Evolutionary conservation across 306 rosid species (phyloP), one percentile per base, ranked within the genome.

Genomic region (Vicia faba): DNA sequence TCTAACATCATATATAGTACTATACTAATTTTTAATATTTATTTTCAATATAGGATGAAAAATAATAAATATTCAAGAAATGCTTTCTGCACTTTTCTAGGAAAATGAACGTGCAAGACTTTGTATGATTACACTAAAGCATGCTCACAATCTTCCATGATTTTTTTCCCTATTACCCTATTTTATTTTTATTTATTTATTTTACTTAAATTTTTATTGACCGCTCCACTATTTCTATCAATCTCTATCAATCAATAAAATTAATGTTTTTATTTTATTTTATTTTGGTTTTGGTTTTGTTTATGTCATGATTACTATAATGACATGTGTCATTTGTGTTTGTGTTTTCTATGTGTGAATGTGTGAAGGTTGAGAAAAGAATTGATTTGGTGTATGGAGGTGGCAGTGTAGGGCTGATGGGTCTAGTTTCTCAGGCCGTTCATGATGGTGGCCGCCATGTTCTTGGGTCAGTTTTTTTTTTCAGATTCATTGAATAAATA

Each of bases 401-500:
- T 74, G 99, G 99, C 70, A 95, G 99, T 87, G 92, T 95, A 91
- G 99, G 99, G 41, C 50, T 91, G 82, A 91, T 91, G 99, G 99
- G 99, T 70, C 95, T 95, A 19, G 92, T 95, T 88, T 95, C 99
- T 79, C 97, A 88, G 91, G 99, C 97, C 28, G 99, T 91, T 82
- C 99, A 91, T 95, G 99, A 95, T 95, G 99, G 99, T 65, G 99
- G 99, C 68, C 99, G 97, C 62, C 97, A 95, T 91, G 99, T 95
- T 80, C 84, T 95, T 71, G 97, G 99, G 99, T 95, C 78, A 79
- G 84, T 33, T 33, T 7, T 2, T 33, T 33, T 33, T 33, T 7
- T 6, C 2, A 31, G 36, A 31, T 31, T 31, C 0, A 31, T 31
- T 31, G 36, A 6, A 31, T 5, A 31, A 31, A 31, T 1, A 6